Evolutionary conservation across 2,329 filamentous ascomycete species (phyloP).

Genomic region (Rugonectria rugulosa): DNA sequence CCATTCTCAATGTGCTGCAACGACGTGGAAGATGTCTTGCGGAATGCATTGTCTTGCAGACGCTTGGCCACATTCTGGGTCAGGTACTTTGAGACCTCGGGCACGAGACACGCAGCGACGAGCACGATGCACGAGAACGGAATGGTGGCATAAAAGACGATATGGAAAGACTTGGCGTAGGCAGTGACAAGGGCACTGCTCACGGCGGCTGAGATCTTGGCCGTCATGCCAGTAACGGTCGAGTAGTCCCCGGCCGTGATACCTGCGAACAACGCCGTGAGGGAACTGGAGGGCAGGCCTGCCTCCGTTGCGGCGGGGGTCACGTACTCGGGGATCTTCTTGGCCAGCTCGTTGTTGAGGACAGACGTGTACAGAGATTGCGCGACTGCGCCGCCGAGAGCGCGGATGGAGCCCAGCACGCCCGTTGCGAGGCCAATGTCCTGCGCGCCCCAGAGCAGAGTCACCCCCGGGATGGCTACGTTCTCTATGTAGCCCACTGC

Average conservation of each 20-base stretch:
- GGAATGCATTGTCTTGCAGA: constrained; percentile 40
- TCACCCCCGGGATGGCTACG: constrained; percentile 52
- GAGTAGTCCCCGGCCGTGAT: constrained; percentile 43
- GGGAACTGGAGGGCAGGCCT: constrained; percentile 44
- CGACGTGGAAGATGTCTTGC: constrained; percentile 13
- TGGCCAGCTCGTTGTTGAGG: constrained; percentile 45
- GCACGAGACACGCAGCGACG: constrained; percentile 46
- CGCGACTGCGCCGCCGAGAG: constrained; percentile 48
- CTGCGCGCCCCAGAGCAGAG: constrained; percentile 54
- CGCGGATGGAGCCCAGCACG: constrained; percentile 55
- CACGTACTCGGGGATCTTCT: constrained; percentile 45
- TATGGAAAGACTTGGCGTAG: constrained; percentile 52
- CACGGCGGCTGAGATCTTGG: constrained; percentile 44
- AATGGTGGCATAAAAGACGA: constrained; percentile 51
- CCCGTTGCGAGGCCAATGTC: constrained; percentile 55
- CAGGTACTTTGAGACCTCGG: constrained; percentile 53
- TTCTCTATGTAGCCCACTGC: constrained; percentile 50
- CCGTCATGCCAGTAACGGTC: constrained; percentile 45
- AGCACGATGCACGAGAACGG: constrained; percentile 51
- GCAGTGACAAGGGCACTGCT: constrained; percentile 46
- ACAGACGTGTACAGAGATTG: constrained; percentile 48
- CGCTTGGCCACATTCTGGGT: constrained; percentile 54
- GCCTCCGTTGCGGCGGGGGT: constrained; percentile 43
- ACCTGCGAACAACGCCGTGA: constrained; percentile 44
- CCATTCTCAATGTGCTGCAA: constrained; percentile 6